These are phyloP conservation scores for Lomentospora prolificans DNA, from an alignment of 2,329 filamentous ascomycete genomes.

Conservation along the genomic window DNA sequence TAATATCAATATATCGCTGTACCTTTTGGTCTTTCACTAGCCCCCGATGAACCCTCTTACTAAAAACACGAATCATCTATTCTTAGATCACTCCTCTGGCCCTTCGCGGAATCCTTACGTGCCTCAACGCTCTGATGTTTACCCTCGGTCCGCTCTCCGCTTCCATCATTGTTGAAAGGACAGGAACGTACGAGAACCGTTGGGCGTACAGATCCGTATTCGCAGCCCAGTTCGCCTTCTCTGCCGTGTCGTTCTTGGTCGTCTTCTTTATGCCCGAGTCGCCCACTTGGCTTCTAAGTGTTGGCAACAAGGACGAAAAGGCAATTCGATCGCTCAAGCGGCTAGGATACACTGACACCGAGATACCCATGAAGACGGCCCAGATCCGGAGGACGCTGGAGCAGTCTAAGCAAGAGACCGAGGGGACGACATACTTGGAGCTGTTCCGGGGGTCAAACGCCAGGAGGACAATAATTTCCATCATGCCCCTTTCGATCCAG, in stretches of 20 bases:
- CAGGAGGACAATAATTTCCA: conserved; percentile 28
- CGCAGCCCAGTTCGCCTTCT: conserved; percentile 23
- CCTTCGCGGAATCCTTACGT: conserved; percentile 19
- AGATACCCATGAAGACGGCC: conserved; percentile 20
- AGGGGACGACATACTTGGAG: conserved; percentile 26
- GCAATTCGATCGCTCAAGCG: conserved; percentile 23
- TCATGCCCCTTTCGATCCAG: conserved; percentile 25
- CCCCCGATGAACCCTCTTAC: no score
- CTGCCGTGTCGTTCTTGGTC: conserved; percentile 17
- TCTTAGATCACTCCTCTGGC: conserved; percentile 20
- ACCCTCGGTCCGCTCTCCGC: conserved; percentile 21
- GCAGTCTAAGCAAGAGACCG: conserved; percentile 22
- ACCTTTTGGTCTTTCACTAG: no score
- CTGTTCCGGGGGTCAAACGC: conserved; percentile 28
- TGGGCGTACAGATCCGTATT: conserved; percentile 25
- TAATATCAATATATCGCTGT: background rate
- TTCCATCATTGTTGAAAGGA: conserved; percentile 21
- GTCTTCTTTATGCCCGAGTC: conserved; percentile 30
- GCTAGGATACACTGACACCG: conserved; percentile 19
- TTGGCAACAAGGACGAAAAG: conserved; percentile 21
- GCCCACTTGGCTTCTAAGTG: conserved; percentile 28
- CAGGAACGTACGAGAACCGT: conserved; percentile 15
- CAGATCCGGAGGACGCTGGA: conserved; percentile 22
- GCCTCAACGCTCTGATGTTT: conserved; percentile 18
- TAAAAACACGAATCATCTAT: no score